phyloP scores from a whole-genome alignment of 495 filamentous ascomycete genomes.

The Annulohypoxylon maeteangense region DNA sequence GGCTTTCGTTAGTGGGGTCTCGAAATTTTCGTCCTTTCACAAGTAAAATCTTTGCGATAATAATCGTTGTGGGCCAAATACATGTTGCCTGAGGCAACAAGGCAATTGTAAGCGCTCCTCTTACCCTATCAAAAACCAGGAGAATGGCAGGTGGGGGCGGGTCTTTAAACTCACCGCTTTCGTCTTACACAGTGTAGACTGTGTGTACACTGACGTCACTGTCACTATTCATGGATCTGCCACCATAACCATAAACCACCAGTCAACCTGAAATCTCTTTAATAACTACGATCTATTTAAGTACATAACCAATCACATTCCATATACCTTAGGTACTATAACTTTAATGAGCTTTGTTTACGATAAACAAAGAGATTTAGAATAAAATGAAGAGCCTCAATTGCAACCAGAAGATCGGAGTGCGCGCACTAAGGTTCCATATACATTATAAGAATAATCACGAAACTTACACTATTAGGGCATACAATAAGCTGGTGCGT shows the following conservation, averaged over 20 bases:
- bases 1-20: slow-evolving; percentile 16
- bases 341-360: too few species aligned
- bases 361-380: too few species aligned
- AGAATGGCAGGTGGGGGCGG: slow-evolving; percentile 25
- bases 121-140: not conserved
- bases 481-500: too few species aligned
- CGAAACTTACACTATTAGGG: too few species aligned
- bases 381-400: too few species aligned
- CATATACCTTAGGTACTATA: too few species aligned
- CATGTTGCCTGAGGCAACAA: slow-evolving; percentile 15
- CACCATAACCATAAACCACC: not conserved
- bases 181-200: not conserved
- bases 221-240: not conserved
- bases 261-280: not conserved
- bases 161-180: slow-evolving; percentile 14
- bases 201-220: slow-evolving; percentile 32
- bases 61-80: slow-evolving; percentile 6
- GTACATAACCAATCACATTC: too few species aligned
- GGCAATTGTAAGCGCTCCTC: not conserved
- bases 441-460: too few species aligned
- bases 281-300: too few species aligned
- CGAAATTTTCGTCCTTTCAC: slow-evolving; percentile 35
- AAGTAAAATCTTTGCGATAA: slow-evolving; percentile 23
- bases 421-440: too few species aligned
- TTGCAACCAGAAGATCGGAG: too few species aligned